Evolutionary conservation across 257 asterid genomes (phyloP).

Genomic region (Plantago elongata): DNA sequence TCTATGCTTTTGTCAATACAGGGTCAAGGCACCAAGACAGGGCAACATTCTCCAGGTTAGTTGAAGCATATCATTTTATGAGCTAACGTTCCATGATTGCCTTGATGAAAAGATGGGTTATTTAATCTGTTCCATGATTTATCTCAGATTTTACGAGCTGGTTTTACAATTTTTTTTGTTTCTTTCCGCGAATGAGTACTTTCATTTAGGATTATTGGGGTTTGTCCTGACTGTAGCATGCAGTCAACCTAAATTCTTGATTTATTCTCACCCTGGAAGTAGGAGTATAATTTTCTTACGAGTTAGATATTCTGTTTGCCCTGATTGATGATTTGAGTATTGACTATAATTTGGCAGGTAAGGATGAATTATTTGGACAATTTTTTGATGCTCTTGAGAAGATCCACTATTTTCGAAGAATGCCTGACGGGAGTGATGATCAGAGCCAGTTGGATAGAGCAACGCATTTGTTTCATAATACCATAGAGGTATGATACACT

Average conservation of each 20-base stretch:
- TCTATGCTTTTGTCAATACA: constrained; percentile 22
- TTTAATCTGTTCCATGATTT: too few relatives aligned
- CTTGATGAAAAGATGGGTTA: too few relatives aligned
- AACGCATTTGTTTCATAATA: constrained; percentile 48
- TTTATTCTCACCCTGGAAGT: too few relatives aligned
- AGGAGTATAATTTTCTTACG: not conserved
- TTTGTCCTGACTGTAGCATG: too few relatives aligned
- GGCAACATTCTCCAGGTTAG: constrained; percentile 42
- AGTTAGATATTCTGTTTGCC: not conserved
- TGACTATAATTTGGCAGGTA: constrained; percentile 33
- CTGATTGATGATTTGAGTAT: not conserved
- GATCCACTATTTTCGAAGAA: constrained; percentile 49
- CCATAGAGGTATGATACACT: constrained; percentile 51
- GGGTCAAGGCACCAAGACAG: constrained; percentile 35
- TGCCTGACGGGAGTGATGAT: constrained; percentile 73
- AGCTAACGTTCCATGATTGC: not conserved
- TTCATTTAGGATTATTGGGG: too few relatives aligned
- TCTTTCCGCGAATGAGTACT: too few relatives aligned
- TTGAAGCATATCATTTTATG: constrained; percentile 12
- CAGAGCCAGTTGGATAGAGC: constrained; percentile 66
- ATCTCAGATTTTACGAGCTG: too few relatives aligned
- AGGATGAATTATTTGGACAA: constrained; percentile 78
- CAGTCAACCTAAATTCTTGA: too few relatives aligned
- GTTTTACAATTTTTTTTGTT: too few relatives aligned
- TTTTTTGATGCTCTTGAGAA: constrained; percentile 71